Conservation (phyloP, 1,284 basidiomycete genomes). For the Cryptococcus deneoformans region DNA sequence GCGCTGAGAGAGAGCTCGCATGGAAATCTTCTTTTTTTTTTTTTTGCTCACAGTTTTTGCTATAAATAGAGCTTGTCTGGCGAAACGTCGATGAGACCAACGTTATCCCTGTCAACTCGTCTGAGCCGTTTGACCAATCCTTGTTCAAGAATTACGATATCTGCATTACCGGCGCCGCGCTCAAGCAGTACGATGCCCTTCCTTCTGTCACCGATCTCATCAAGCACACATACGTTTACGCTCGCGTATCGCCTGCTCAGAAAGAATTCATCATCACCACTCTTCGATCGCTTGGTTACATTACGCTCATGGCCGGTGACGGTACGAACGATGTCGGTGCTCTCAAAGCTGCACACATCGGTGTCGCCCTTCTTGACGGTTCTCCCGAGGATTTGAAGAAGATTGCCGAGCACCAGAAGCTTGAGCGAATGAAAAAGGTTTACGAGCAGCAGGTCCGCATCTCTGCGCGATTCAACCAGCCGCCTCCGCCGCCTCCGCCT, state of each 20-base stretch:
- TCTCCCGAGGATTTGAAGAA: constrained; percentile 85
- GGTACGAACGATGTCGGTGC: constrained; percentile 97
- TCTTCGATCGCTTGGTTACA: constrained; percentile 80
- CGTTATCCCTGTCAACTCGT: constrained; percentile 75
- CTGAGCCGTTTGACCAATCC: constrained; percentile 67
- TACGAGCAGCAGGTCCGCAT: constrained; percentile 92
- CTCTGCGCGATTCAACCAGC: constrained; percentile 81
- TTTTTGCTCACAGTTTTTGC: not conserved
- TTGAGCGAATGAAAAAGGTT: constrained; percentile 88
- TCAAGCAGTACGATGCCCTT: constrained; percentile 71
- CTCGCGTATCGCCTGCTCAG: constrained; percentile 90
- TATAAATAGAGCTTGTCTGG: constrained; percentile 71
- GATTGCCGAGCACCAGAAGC: constrained; percentile 85
- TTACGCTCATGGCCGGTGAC: constrained; percentile 93
- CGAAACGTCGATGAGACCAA: constrained; percentile 85
- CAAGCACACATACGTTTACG: constrained; percentile 94
- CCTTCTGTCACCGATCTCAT: constrained; percentile 70
- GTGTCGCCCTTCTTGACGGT: constrained; percentile 87
- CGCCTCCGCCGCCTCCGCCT: constrained; percentile 83
- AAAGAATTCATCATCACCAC: constrained; percentile 91
- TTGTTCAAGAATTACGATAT: constrained; percentile 86
- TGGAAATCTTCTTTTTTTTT: not conserved
- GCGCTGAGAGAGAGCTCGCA: no score
- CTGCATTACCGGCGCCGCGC: constrained; percentile 86
- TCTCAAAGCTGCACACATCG: constrained; percentile 92